Evolutionary conservation across 177 flowering plant genomes (phyloP), one percentile per base, ranked within the genome.

Genomic region (Vitis hybrid): DNA sequence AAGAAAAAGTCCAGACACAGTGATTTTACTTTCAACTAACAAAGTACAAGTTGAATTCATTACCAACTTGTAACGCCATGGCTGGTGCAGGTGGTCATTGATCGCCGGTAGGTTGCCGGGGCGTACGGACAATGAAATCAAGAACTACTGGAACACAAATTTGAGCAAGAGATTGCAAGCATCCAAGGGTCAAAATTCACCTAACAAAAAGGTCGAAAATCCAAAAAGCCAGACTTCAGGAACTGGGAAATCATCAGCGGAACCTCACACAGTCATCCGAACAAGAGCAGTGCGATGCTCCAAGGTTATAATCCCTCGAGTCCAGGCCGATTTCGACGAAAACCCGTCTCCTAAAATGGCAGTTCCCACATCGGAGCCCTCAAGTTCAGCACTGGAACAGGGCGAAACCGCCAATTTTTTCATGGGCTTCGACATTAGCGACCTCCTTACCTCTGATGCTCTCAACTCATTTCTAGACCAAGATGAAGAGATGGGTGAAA

Each of bases 61-160:
- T 21, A 57, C 0, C 7, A 4, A 57, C 3, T 4, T 57, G 12
- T 11, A 18, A 26, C 30, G 30, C 30, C 30, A 26, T 57, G 60
- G n/a, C 2, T 18, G 3, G 45, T 65, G 6, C 34, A 70, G 67
- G 12, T 69, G 73, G 73, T 55, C 73, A 14, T 32, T 70, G 1
- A 70, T 70, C 1, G 73, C 67, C 5, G 67, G 67, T 6, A 64
- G 73, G 8, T 32, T 77, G 23, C 80, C 77, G 0, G 77, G 80
- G 32, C 71, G 74, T 57, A 77, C 80, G 26, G 80, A 77, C 64
- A 77, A 77, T 59, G 80, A 77, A 74, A 70, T 77, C 7, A 77
- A 77, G 62, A 77, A 77, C 59, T 77, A 77, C 34, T 77, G 80
- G 80, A 77, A 77, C 71, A 77, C 74, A 10, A 71, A 26, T 11